Evolutionary conservation across 345 rosid species (phyloP).

Genomic region (Cochlearia excelsa): DNA sequence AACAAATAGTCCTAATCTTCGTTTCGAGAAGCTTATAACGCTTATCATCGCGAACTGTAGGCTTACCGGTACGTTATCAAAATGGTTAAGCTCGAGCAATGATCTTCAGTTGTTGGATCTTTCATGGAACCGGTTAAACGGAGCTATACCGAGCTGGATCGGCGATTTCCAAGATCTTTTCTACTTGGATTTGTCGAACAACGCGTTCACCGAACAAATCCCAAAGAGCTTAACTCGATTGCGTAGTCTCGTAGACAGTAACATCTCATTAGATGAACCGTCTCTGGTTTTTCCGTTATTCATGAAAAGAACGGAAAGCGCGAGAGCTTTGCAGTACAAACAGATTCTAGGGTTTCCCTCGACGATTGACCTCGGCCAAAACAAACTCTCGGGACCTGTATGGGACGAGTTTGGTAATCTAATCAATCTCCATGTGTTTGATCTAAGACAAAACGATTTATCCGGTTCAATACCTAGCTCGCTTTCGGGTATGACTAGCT

Average conservation of each 20-base stretch:
- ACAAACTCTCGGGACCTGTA: constrained; percentile 44
- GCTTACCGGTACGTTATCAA: constrained; percentile 61
- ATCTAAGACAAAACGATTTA: constrained; percentile 40
- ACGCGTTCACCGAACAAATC: constrained; percentile 53
- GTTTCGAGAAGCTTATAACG: constrained; percentile 56
- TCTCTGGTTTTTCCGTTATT: constrained; percentile 59
- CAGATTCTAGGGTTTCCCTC: constrained; percentile 51
- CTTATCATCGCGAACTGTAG: constrained; percentile 59
- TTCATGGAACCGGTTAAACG: constrained; percentile 65
- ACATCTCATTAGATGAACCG: constrained; percentile 48
- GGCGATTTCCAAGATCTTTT: constrained; percentile 46
- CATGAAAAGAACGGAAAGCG: constrained; percentile 49
- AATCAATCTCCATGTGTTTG: constrained; percentile 47
- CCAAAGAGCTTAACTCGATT: constrained; percentile 51
- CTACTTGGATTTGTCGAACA: constrained; percentile 70
- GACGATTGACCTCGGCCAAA: constrained; percentile 39
- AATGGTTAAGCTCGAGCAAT: constrained; percentile 50
- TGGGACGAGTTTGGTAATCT: constrained; percentile 59
- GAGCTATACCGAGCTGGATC: constrained; percentile 56
- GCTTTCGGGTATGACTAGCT: constrained; percentile 49
- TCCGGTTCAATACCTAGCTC: constrained; percentile 47
- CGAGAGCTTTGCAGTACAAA: constrained; percentile 55
- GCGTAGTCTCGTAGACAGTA: constrained; percentile 43
- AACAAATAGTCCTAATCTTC: constrained; percentile 38
- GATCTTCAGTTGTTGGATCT: constrained; percentile 75